A percentile compares a stretch with the other conserved stretches of the same genome.
phyloP scores from a whole-genome alignment of 1,284 basidiomycete species.

The Ganoderma multipileum region DNA sequence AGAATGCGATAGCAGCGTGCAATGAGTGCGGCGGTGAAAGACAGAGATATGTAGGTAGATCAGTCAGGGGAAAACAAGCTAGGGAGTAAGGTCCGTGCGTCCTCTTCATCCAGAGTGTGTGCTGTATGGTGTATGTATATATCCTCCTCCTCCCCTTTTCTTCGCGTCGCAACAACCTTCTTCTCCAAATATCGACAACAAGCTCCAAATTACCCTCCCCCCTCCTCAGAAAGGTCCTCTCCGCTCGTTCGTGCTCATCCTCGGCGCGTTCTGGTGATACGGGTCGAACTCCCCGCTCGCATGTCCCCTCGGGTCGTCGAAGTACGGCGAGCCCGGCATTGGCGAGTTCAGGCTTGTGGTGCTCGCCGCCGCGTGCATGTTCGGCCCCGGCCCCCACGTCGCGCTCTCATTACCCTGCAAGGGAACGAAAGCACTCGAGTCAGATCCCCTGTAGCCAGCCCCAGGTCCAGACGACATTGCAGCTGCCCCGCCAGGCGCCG shows the following conservation, averaged over 20 bases:
- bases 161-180: background rate
- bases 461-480: constrained; percentile 26
- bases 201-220: background rate
- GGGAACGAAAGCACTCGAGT: constrained; percentile 66
- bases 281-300: constrained; percentile 39
- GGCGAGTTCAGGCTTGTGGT: constrained; percentile 44
- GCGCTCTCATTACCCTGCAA: constrained; percentile 60
- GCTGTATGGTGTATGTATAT: constrained; percentile 15
- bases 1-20: constrained; percentile 25
- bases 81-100: constrained; percentile 28
- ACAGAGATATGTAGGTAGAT: constrained; percentile 24
- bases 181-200: constrained; percentile 12
- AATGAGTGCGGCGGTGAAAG: constrained; percentile 7
- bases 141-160: constrained; percentile 10
- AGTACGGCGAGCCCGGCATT: constrained; percentile 44
- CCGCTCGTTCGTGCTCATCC: constrained; percentile 27
- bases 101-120: constrained; percentile 18
- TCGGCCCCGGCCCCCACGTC: constrained; percentile 38
- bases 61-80: background rate
- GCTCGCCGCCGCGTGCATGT: constrained; percentile 46
- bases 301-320: constrained; percentile 45
- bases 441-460: constrained; percentile 48
- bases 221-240: constrained; percentile 28
- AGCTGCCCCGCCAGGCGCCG: constrained; percentile 40
- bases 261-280: constrained; percentile 35